phyloP scores from a whole-genome alignment of 2,329 filamentous ascomycete species.

The Diaporthe sp. region DNA sequence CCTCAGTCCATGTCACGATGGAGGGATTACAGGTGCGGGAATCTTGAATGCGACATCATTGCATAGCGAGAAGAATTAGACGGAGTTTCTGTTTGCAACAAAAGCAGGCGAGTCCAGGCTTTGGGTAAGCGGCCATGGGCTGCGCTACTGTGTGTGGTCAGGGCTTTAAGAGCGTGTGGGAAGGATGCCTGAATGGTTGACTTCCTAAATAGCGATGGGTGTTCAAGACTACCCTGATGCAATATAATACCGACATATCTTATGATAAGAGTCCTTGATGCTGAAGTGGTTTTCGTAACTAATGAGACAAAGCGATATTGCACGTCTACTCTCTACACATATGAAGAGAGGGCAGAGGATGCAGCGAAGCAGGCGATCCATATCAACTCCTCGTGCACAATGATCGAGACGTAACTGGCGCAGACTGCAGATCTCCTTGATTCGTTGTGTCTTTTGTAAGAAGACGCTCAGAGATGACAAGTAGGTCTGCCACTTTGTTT shows the following conservation, averaged over 20 bases:
- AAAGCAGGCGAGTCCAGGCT: neutral
- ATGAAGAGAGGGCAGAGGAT: neutral
- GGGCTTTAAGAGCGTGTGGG: neutral
- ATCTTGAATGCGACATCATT: conserved; percentile 64
- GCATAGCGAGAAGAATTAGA: conserved; percentile 38
- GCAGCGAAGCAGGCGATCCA: neutral
- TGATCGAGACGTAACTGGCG: neutral
- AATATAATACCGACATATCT: neutral
- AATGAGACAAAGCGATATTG: neutral
- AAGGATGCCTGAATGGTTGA: neutral
- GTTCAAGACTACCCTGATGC: neutral
- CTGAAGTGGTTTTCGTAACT: neutral
- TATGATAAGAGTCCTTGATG: neutral
- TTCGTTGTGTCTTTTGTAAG: neutral
- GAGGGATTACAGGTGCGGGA: conserved; percentile 70
- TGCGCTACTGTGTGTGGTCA: neutral
- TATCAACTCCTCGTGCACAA: neutral
- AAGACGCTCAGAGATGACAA: too few relatives aligned
- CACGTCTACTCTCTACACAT: neutral
- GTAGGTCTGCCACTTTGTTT: neutral
- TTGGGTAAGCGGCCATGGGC: neutral
- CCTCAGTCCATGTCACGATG: conserved; percentile 68
- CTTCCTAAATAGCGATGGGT: neutral
- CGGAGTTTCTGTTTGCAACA: neutral
- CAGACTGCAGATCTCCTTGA: neutral